Base-by-base conservation (phyloP, 352 stramenopile species). In the Plasmopara muralis region DNA sequence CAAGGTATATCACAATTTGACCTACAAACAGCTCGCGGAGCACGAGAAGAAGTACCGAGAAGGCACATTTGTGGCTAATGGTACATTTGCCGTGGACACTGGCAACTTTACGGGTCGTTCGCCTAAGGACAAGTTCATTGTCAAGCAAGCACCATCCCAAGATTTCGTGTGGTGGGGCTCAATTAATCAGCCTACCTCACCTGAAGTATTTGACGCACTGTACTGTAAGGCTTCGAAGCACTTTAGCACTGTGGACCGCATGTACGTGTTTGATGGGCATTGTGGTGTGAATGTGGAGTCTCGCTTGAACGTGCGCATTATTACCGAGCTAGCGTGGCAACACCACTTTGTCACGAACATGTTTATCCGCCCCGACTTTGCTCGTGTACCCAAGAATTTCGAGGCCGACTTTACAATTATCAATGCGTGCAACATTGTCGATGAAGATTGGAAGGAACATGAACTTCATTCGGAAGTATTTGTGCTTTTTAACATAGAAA, bases 61-160 rank as follows among this genome's bases (percentile, higher is more conserved):
- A 74, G 77, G 86, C 57, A 50, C 73, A 59, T 84, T 95, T 45
- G 72, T 97, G 52, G 87, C 85, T 43, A 89, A 92, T 45, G 89
- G 91, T 60, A 98, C 94, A 41, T 98, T 98, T 70, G 85, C 85
- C 42, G 95, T 99, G 43, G 95, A 98, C 71, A 99, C 96, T 44
- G 96, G 96, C 61, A 98, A 98, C 70, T 99, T 98, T 77, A 99
- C 96, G n/a, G 96, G 96, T 57, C 90, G 95, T 52, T 98, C 92
- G 64, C 96, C 96, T 54, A 97, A 98, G 80, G 96, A 99, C 80
- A 98, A 98, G 74, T 99, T 90, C 74, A 93, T 98, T 57, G 96
- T 99, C 6, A 85, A 97, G 60, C 91, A 98, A 67, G 68, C 60
- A 53, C 85, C 83, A 38, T 93, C 78, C 40, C 93, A 95, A 44